These are phyloP conservation scores for Thelephora terrestris DNA, from an alignment of 1,284 basidiomycete genomes.

Conservation along the genomic window DNA sequence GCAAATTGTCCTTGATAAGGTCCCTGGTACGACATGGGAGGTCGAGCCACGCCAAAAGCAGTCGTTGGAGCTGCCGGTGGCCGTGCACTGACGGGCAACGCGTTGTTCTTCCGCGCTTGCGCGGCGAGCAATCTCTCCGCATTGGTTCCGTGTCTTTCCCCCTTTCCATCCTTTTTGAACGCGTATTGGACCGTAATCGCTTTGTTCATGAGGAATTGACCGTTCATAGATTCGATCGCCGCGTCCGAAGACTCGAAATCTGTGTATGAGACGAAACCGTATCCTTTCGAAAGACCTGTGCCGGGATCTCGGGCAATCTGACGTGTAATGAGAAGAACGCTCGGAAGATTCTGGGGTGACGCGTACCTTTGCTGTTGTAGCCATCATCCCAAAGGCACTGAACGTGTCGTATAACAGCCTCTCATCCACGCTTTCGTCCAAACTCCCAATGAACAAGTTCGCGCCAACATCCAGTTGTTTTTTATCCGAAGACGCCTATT, in stretches of 20 bases:
- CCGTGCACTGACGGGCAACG: slow-evolving; percentile 62
- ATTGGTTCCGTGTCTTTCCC: slow-evolving; percentile 91
- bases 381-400: slow-evolving; percentile 87
- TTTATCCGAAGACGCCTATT: slow-evolving; percentile 86
- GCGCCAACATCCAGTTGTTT: slow-evolving; percentile 98
- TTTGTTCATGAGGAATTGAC: slow-evolving; percentile 97
- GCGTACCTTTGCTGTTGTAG: slow-evolving; percentile 88
- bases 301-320: slow-evolving; percentile 87
- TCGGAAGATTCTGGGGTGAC: slow-evolving; percentile 4
- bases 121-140: slow-evolving; percentile 92
- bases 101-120: slow-evolving; percentile 92
- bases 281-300: slow-evolving; percentile 85
- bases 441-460: slow-evolving; percentile 91
- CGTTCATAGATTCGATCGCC: slow-evolving; percentile 94
- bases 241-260: slow-evolving; percentile 97
- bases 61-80: slow-evolving; percentile 59
- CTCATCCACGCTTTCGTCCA: slow-evolving; percentile 94
- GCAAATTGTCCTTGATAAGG: slow-evolving; percentile 85
- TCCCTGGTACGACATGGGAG: slow-evolving; percentile 54
- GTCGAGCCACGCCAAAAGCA: slow-evolving; percentile 41
- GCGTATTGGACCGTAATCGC: slow-evolving; percentile 95
- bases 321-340: slow-evolving; percentile 2
- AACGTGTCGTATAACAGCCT: slow-evolving; percentile 91
- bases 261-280: slow-evolving; percentile 94
- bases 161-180: slow-evolving; percentile 98